Percentiles rank a stretch among this genome's conserved stretches.
Conservation (phyloP, 768 basidiomycete genomes). For the Trametes meyenii region DNA sequence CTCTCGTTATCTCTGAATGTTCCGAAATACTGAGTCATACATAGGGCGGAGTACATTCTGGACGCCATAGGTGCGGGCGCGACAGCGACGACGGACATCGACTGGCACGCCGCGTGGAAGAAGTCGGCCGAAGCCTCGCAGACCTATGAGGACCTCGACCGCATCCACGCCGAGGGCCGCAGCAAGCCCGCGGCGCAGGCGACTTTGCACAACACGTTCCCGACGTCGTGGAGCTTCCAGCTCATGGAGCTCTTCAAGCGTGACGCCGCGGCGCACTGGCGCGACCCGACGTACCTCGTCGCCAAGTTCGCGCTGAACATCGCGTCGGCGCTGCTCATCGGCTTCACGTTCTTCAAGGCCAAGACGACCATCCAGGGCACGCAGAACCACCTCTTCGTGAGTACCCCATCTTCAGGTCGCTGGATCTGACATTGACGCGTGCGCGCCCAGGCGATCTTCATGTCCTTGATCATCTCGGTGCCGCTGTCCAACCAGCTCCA, state of each 20-base stretch:
- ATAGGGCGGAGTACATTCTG: conserved; percentile 51
- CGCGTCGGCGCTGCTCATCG: conserved; percentile 40
- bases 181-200: conserved; percentile 31
- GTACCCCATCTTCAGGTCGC: not conserved
- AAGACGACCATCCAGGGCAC: conserved; percentile 42
- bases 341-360: conserved; percentile 46
- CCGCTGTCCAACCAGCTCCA: conserved; percentile 46
- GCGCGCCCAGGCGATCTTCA: conserved; percentile 36
- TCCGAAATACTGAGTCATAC: not conserved
- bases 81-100: conserved; percentile 42
- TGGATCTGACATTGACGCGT: not conserved
- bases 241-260: conserved; percentile 35
- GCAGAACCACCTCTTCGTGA: conserved; percentile 48
- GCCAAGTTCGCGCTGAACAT: conserved; percentile 44
- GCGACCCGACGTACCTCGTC: conserved; percentile 43
- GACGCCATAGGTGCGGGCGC: conserved; percentile 61
- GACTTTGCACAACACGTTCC: conserved; percentile 35
- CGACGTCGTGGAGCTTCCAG: conserved; percentile 45
- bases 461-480: conserved; percentile 37
- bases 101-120: conserved; percentile 57
- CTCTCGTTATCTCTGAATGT: too few relatives aligned
- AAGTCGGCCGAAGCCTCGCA: conserved; percentile 43
- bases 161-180: conserved; percentile 44
- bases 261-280: conserved; percentile 40
- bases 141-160: conserved; percentile 46